Evolutionary conservation across 1,284 basidiomycete genomes (phyloP).

Genomic region (Leucoagaricus sp.): DNA sequence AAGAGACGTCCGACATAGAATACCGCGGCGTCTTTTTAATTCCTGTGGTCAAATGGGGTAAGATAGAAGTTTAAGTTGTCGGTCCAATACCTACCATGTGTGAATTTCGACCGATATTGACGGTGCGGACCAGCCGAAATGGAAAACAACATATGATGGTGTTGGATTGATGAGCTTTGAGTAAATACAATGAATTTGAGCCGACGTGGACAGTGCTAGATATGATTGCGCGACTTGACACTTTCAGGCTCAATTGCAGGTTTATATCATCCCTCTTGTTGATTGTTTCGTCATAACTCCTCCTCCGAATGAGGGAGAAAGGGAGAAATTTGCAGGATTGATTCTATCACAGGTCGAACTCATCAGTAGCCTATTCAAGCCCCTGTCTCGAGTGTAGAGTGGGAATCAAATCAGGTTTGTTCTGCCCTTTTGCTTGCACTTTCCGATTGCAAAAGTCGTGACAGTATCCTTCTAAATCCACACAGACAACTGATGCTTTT

Average conservation of each 20-base stretch:
- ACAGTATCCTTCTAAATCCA: background rate
- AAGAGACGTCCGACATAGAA: background rate
- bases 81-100: background rate
- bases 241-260: background rate
- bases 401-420: background rate
- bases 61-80: background rate
- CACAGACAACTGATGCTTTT: background rate
- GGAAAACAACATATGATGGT: background rate
- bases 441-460: background rate
- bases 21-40: background rate
- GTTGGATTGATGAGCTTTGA: background rate
- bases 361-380: background rate
- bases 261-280: background rate
- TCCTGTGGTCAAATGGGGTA: background rate
- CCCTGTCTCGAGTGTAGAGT: too few species aligned
- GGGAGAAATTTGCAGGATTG: background rate
- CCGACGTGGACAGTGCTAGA: background rate
- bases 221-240: background rate
- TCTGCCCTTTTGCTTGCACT: background rate
- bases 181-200: background rate
- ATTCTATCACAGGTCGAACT: background rate
- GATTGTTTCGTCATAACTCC: background rate
- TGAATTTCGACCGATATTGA: background rate
- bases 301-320: background rate
- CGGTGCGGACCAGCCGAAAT: background rate